Evolutionary conservation across 2,329 filamentous ascomycete genomes (phyloP), one percentile per base, ranked within the genome.

Genomic region (Aspergillus brasiliensis): DNA sequence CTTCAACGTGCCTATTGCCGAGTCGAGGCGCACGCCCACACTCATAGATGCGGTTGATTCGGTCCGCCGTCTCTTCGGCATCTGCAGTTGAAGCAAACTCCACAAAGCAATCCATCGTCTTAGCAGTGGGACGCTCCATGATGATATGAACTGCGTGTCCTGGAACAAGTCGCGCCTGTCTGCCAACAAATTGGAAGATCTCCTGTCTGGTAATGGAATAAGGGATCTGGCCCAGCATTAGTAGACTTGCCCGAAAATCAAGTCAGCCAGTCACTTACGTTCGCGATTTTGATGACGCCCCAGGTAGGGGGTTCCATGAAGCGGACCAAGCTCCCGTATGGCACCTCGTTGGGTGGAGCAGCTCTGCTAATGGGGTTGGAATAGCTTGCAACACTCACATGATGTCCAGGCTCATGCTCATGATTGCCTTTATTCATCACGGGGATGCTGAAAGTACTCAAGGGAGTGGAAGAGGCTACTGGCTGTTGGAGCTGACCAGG

Each of bases 111-210:
- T 84, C 82, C 77, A 82, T 82, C 1, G 83, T 84, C 73, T 84
- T 85, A 17, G 80, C 82, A n/a, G 82, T 83, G 21, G 80, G 78
- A 21, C 82, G 81, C 62, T 85, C 83, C 82, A 85, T 84, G 59
- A 84, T 81, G 62, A 85, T 83, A 64, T 85, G 83, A n/a, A 84
- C 74, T 0, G 81, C 74, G 46, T 74, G 79, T 27, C 80, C 82
- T 17, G 69, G 65, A 17, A 81, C 65, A 37, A 80, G 67, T 15
- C 73, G 72, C 37, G 80, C 76, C 62, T 75, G 73, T 47, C 76
- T 77, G 57, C 80, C 80, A 48, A 81, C 73, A 65, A 81, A 79
- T 53, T 80, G 78, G 17, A 76, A 66, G 34, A 84, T 77, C 63
- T 84, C 82, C 28, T 78, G 71, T 59, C 80, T 80, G 17, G 79